These are phyloP conservation scores for Botrytis byssoidea DNA, from an alignment of 2,329 filamentous ascomycete genomes.

Conservation along the genomic window DNA sequence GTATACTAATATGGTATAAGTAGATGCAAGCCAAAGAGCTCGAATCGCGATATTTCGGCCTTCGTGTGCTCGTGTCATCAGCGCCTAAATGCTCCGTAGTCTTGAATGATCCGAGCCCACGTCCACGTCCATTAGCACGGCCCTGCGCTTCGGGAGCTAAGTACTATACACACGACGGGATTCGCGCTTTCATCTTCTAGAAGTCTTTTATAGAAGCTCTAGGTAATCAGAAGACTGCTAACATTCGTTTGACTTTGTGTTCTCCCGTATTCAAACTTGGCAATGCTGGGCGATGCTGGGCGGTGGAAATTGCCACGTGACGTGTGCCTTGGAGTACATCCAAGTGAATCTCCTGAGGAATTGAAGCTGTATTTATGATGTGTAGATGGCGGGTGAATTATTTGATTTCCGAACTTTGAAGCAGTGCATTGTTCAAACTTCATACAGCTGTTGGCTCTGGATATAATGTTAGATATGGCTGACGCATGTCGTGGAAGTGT, in stretches of 20 bases:
- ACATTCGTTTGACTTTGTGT: neutral
- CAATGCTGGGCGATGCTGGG: slow-evolving; percentile 6
- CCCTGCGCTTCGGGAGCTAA: neutral
- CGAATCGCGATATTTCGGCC: neutral
- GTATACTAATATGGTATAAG: neutral
- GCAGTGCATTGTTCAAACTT: too few species aligned
- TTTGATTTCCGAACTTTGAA: neutral
- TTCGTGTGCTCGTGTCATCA: neutral
- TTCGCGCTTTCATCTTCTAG: neutral
- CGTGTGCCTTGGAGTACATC: neutral
- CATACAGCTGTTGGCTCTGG: neutral
- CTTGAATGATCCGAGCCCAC: neutral
- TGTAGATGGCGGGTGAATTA: neutral
- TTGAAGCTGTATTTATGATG: neutral
- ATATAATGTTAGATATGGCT: neutral
- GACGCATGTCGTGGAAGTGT: neutral
- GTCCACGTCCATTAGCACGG: neutral
- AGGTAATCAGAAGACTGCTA: neutral
- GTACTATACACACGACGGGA: neutral
- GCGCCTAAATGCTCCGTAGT: neutral
- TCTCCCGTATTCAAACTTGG: neutral
- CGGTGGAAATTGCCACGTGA: slow-evolving; percentile 6
- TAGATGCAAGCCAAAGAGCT: neutral
- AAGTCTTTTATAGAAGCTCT: neutral
- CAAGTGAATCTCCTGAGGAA: neutral